A percentile compares a stretch with the other conserved stretches of the same genome.
Conservation (phyloP, 2,329 filamentous ascomycete genomes). For the Scopulariopsis brevicaulis region DNA sequence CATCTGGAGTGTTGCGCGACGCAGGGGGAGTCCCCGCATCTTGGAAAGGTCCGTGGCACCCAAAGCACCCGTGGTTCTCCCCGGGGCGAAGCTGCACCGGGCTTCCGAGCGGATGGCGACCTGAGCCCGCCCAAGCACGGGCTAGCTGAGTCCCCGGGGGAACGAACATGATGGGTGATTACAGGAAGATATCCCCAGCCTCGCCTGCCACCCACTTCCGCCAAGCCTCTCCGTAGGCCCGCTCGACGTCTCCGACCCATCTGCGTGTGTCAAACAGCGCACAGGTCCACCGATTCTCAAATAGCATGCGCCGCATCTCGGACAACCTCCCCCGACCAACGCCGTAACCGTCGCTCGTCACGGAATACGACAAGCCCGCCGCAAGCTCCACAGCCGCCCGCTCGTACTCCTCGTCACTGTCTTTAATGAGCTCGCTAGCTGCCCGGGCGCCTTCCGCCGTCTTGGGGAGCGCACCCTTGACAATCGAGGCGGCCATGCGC, state of each 20-base stretch:
- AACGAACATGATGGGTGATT: background rate
- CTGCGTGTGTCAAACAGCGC: slow-evolving; percentile 82
- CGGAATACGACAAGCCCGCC: slow-evolving; percentile 47
- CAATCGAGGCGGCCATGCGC: slow-evolving; percentile 90
- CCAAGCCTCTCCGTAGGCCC: slow-evolving; percentile 84
- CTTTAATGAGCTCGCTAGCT: slow-evolving; percentile 65
- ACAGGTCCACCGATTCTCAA: slow-evolving; percentile 73
- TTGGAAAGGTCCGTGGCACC: too few species aligned
- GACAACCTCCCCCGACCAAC: slow-evolving; percentile 58
- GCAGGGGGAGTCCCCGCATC: too few species aligned
- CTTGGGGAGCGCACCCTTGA: slow-evolving; percentile 77
- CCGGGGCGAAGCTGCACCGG: background rate
- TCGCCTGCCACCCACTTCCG: slow-evolving; percentile 72
- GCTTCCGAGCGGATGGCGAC: background rate
- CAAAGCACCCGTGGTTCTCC: background rate
- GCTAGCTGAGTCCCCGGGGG: background rate
- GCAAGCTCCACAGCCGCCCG: slow-evolving; percentile 60
- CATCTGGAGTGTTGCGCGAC: too few species aligned
- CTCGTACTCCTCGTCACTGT: slow-evolving; percentile 76
- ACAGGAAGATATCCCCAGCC: slow-evolving; percentile 87
- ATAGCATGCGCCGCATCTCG: slow-evolving; percentile 71
- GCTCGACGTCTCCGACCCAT: slow-evolving; percentile 85
- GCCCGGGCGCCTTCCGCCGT: slow-evolving; percentile 53
- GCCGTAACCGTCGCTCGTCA: slow-evolving; percentile 30
- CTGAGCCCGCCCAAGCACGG: background rate